Conservation (phyloP, 768 basidiomycete genomes). For the Lactarius tabidus region DNA sequence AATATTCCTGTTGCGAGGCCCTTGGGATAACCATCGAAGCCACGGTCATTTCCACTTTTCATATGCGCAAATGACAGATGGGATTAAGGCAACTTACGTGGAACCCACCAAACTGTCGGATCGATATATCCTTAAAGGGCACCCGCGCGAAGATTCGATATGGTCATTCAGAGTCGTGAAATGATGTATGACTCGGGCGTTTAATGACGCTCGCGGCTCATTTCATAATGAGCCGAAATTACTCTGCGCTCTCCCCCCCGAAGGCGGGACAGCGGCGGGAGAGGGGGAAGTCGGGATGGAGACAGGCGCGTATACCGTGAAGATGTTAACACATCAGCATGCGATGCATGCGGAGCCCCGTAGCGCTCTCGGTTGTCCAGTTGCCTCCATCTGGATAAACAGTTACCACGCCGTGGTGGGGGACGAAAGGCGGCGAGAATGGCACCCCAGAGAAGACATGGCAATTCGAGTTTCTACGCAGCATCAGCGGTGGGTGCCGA, state of each 20-base stretch:
- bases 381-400: slow-evolving; percentile 9
- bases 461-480: not conserved
- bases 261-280: slow-evolving; percentile 3
- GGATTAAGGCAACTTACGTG: slow-evolving; percentile 3
- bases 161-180: not conserved
- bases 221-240: slow-evolving; percentile 6
- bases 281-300: slow-evolving; percentile 1
- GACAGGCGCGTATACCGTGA: slow-evolving; percentile 1
- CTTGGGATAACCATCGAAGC: slow-evolving; percentile 1
- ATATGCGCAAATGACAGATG: slow-evolving; percentile 10
- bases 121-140: not conserved
- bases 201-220: not conserved
- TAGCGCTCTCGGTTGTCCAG: not conserved
- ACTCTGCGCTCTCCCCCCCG: slow-evolving; percentile 6
- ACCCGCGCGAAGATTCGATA: not conserved
- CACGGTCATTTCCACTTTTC: slow-evolving; percentile 12
- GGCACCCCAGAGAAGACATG: not conserved
- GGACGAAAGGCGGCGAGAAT: slow-evolving; percentile 2
- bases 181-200: not conserved
- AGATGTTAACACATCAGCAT: slow-evolving; percentile 1
- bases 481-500: not conserved
- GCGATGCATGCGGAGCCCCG: slow-evolving; percentile 8
- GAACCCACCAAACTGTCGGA: not conserved
- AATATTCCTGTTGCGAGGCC: slow-evolving; percentile 13
- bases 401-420: not conserved